Percentiles rank a stretch among this genome's conserved stretches.
phyloP scores from a whole-genome alignment of 495 filamentous ascomycete genomes.

The Xylaria nigripes region DNA sequence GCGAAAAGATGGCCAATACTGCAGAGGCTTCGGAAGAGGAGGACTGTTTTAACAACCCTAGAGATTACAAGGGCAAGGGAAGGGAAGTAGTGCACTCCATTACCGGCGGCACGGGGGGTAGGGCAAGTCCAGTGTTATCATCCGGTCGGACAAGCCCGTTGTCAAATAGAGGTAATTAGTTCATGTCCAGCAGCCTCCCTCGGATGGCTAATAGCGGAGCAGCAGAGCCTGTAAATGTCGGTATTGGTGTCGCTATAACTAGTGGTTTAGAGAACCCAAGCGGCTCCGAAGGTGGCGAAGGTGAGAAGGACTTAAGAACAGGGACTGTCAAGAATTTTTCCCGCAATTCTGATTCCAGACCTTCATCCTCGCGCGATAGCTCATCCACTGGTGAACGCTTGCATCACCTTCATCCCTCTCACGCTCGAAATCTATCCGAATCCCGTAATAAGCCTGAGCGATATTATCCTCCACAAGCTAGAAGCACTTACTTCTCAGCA shows the following conservation, averaged over 20 bases:
- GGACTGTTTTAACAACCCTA: slow-evolving; percentile 11
- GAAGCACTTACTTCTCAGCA: slow-evolving; percentile 24
- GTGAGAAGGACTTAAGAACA: slow-evolving; percentile 12
- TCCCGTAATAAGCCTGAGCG: slow-evolving; percentile 11
- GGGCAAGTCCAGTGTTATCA: slow-evolving; percentile 7
- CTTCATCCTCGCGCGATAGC: slow-evolving; percentile 6
- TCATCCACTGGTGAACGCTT: slow-evolving; percentile 7
- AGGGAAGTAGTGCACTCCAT: slow-evolving; percentile 10
- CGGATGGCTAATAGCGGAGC: slow-evolving; percentile 13
- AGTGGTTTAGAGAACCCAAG: slow-evolving; percentile 10
- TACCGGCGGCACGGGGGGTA: slow-evolving; percentile 1
- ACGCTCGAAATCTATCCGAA: slow-evolving; percentile 14
- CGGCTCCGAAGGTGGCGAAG: slow-evolving; percentile 17
- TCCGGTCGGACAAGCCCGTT: slow-evolving; percentile 11
- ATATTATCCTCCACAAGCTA: slow-evolving; percentile 20
- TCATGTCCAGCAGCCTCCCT: slow-evolving; percentile 9
- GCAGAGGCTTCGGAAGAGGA: slow-evolving; percentile 9
- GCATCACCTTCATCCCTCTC: slow-evolving; percentile 11
- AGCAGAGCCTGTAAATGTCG: slow-evolving; percentile 10
- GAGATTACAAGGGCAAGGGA: slow-evolving; percentile 19
- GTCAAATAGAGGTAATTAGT: slow-evolving; percentile 15
- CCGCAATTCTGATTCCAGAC: slow-evolving; percentile 2
- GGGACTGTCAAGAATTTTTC: slow-evolving; percentile 8
- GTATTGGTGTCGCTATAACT: slow-evolving; percentile 5
- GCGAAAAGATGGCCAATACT: slow-evolving; percentile 11